These are phyloP conservation scores for Trichomonascaceae sp. DNA, from an alignment of 1,139 yeast species.

Conservation along the genomic window DNA sequence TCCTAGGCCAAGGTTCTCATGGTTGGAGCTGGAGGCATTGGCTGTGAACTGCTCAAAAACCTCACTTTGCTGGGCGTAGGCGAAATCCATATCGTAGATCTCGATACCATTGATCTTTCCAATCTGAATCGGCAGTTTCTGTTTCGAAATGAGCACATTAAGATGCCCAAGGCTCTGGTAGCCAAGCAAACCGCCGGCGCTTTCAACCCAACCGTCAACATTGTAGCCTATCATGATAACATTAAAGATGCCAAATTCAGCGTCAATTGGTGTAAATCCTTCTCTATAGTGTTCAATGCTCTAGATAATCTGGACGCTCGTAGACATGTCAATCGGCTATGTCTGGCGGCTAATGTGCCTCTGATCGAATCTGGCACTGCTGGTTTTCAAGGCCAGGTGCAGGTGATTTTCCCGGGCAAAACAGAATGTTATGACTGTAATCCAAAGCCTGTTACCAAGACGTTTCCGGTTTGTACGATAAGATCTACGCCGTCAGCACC, in stretches of 20 bases:
- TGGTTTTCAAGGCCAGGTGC: constrained; percentile 89
- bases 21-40: constrained; percentile 99
- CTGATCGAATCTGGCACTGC: constrained; percentile 93
- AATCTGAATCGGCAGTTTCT: constrained; percentile 91
- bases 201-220: constrained; percentile 68
- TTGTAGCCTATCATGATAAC: constrained; percentile 81
- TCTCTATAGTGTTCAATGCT: constrained; percentile 80
- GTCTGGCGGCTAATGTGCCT: constrained; percentile 66
- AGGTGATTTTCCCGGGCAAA: constrained; percentile 74
- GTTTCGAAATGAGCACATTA: constrained; percentile 80
- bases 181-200: constrained; percentile 75
- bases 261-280: constrained; percentile 72
- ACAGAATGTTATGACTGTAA: constrained; percentile 95
- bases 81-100: constrained; percentile 84
- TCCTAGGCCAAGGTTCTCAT: constrained; percentile 47
- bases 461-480: constrained; percentile 94
- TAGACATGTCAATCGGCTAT: constrained; percentile 77
- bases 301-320: constrained; percentile 92
- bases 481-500: constrained; percentile 96
- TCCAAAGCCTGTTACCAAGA: constrained; percentile 78
- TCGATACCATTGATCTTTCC: constrained; percentile 88
- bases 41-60: constrained; percentile 89
- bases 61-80: constrained; percentile 78
- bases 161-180: constrained; percentile 71
- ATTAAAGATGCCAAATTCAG: constrained; percentile 79